Base-by-base conservation (phyloP, 495 filamentous ascomycete species). In the Podospora sp. region DNA sequence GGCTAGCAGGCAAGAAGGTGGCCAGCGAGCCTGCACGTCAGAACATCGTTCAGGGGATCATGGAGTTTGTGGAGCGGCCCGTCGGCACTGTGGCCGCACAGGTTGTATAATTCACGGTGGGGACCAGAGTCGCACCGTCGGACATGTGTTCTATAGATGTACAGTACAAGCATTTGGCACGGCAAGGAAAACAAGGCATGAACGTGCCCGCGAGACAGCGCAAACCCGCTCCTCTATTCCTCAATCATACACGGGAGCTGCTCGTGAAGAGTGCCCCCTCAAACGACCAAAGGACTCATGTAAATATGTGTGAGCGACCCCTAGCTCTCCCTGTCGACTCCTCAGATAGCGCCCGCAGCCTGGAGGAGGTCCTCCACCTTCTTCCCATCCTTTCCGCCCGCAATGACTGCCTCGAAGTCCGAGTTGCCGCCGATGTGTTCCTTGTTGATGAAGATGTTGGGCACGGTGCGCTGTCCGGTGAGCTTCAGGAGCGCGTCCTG, bases 371-470 rank as follows among this genome's bases (percentile, higher is more conserved):
- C 65, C 73, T 81, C 73, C 50, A 84, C 74, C 60, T 66, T 68
- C 73, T 81, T 77, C 68, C 76, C 78, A 18, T 73, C 65, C 72
- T 78, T 80, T 68, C 65, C 71, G 18, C 71, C 72, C 33, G 65
- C 65, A n/a, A 68, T 65, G 14, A 78, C 74, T 2, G 77, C 84
- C 81, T 97, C 92, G 65, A 99, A 79, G 73, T 98, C 96, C 6
- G 93, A 97, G 86, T 98, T 97, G 59, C 95, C 95, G 49, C 95
- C 94, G 76, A 99, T 95, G 80, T 97, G 95, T 78, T 93, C 78
- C 83, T 93, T 77, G 70, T 79, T 78, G 81, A 99, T 97, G 84
- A 89, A 99, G 81, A 97, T 91, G 81, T 97, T 97, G 63, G 95
- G 95, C 8, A 99, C 95, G 67, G 90, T 93, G 72, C 87, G 81